phyloP scores from a whole-genome alignment of 805 yeast genomes.

The Wickerhamiella siamensis region DNA sequence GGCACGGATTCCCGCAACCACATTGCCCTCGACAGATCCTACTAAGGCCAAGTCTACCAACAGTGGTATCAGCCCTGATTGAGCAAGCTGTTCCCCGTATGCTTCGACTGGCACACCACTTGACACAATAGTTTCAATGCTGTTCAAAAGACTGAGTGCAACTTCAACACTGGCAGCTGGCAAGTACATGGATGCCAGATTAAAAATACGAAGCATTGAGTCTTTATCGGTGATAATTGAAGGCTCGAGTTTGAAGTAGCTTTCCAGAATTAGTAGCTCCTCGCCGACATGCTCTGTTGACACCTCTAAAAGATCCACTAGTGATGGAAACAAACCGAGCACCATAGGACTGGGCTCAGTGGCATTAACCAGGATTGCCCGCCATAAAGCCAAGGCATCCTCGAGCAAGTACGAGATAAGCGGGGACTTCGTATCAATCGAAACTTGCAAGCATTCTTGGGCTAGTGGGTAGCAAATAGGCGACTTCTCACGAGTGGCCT shows the following conservation, averaged over 20 bases:
- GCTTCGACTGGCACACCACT: slow-evolving; percentile 1
- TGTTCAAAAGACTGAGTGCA: slow-evolving; percentile 9
- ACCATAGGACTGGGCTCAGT: slow-evolving; percentile 27
- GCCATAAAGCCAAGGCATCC: slow-evolving; percentile 79
- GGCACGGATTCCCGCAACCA: slow-evolving; percentile 2
- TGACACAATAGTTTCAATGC: slow-evolving; percentile 7
- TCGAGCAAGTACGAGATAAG: slow-evolving; percentile 48
- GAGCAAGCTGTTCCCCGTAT: background rate
- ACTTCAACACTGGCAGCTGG: slow-evolving; percentile 16
- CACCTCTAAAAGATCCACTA: slow-evolving; percentile 44
- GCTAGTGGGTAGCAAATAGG: slow-evolving; percentile 15
- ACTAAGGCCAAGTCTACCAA: slow-evolving; percentile 1
- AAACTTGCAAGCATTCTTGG: slow-evolving; percentile 5
- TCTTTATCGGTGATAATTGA: slow-evolving; percentile 9
- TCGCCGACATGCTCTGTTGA: slow-evolving; percentile 35
- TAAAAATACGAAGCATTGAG: slow-evolving; percentile 11
- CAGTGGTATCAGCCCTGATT: slow-evolving; percentile 4
- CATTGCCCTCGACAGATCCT: background rate
- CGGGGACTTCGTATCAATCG: slow-evolving; percentile 46
- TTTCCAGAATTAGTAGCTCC: slow-evolving; percentile 23
- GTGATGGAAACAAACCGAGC: slow-evolving; percentile 31
- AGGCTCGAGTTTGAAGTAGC: slow-evolving; percentile 24
- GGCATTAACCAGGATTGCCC: slow-evolving; percentile 45
- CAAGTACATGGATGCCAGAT: slow-evolving; percentile 17
- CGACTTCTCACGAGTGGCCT: slow-evolving; percentile 15